Evolutionary conservation across 2,329 filamentous ascomycete genomes (phyloP).

Genomic region (Clonostachys rhizophaga): DNA sequence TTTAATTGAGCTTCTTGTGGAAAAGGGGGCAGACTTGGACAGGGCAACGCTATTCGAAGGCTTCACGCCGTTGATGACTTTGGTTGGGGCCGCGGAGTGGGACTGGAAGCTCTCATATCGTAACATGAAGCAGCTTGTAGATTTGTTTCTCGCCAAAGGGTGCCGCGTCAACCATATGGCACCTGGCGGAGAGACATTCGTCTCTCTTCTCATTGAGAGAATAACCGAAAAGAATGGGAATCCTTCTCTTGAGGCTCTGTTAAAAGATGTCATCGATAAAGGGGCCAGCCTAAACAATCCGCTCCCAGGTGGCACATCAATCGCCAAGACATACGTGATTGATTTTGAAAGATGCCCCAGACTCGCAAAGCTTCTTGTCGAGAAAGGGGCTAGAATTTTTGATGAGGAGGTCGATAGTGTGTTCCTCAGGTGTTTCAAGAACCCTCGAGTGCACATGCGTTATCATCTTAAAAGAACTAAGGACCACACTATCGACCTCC

Average conservation of each 20-base stretch:
- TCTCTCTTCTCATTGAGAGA: neutral
- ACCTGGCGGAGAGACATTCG: neutral
- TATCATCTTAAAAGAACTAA: no score
- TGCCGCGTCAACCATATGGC: neutral
- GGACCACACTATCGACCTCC: no score
- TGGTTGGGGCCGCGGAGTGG: no score
- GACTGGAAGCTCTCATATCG: neutral
- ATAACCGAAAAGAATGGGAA: neutral
- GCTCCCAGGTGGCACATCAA: neutral
- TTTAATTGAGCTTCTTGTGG: neutral
- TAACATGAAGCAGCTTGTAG: neutral
- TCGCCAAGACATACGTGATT: neutral
- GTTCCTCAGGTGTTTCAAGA: no score
- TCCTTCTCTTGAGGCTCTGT: neutral
- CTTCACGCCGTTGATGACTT: no score
- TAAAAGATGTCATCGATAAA: neutral
- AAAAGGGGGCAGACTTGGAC: neutral
- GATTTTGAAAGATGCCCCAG: neutral
- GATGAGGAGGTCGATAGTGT: no score
- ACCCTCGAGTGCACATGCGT: no score
- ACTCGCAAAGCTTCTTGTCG: neutral
- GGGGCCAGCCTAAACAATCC: neutral
- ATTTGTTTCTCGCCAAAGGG: neutral
- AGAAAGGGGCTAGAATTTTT: no score
- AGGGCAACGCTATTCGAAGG: no score